These are phyloP conservation scores for Verticillium nonalfalfae DNA, from an alignment of 2,329 filamentous ascomycete genomes.

Conservation along the genomic window DNA sequence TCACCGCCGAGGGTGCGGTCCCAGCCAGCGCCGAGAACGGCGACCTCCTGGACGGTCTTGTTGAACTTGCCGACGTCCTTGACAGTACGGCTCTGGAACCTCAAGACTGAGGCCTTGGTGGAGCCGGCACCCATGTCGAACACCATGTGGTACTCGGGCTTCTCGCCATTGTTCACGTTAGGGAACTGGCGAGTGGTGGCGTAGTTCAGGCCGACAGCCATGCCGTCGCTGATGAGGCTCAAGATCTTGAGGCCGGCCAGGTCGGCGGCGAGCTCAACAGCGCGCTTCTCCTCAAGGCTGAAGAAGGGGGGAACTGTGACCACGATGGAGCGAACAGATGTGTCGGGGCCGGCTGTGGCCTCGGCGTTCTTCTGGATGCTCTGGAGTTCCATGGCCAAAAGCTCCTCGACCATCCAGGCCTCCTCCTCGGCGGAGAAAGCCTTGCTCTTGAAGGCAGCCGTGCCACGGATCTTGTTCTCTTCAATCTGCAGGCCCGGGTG, in stretches of 20 bases:
- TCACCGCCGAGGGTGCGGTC: conserved; percentile 88
- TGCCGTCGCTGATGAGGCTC: conserved; percentile 77
- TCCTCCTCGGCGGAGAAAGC: conserved; percentile 57
- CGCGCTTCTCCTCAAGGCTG: conserved; percentile 82
- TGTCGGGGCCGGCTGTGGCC: conserved; percentile 68
- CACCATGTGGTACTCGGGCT: conserved; percentile 86
- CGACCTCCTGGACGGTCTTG: conserved; percentile 95
- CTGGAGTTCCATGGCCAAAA: conserved; percentile 93
- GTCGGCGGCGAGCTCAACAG: conserved; percentile 76
- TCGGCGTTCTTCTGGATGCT: conserved; percentile 88
- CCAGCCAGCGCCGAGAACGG: conserved; percentile 81
- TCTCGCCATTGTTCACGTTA: conserved; percentile 71
- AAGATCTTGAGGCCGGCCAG: conserved; percentile 84
- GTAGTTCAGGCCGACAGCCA: conserved; percentile 93
- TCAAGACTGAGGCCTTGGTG: conserved; percentile 81
- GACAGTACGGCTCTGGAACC: conserved; percentile 80
- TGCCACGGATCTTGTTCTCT: conserved; percentile 52
- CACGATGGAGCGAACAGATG: conserved; percentile 71
- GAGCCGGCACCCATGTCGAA: conserved; percentile 98
- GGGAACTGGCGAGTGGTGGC: conserved; percentile 88
- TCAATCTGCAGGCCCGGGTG: conserved; percentile 75
- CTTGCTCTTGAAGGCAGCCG: conserved; percentile 76
- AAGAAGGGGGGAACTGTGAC: conserved; percentile 89
- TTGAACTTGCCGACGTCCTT: conserved; percentile 92
- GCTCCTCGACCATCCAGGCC: conserved; percentile 77